phyloP scores from a whole-genome alignment of 306 rosid genomes.

The Dryas octopetala region DNA sequence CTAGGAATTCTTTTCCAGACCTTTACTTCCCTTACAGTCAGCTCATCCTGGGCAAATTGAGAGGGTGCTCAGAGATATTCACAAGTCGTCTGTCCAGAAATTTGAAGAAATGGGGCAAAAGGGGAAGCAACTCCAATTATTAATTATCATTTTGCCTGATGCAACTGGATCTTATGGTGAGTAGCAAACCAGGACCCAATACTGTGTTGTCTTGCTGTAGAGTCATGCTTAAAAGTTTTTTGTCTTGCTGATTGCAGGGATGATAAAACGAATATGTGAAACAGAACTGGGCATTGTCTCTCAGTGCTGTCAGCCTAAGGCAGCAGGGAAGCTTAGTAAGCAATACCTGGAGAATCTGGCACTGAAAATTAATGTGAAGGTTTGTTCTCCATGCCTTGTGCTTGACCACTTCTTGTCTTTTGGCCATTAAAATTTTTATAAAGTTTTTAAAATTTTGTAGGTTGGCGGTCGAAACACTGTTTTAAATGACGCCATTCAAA shows the following conservation, averaged over 20 bases:
- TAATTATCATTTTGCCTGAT: conserved; percentile 77
- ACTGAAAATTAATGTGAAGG: conserved; percentile 86
- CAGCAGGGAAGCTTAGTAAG: conserved; percentile 22
- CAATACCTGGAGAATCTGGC: conserved; percentile 80
- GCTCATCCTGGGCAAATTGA: conserved; percentile 35
- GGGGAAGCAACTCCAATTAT: conserved; percentile 40
- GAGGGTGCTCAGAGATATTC: conserved; percentile 34
- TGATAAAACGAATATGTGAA: conserved; percentile 71
- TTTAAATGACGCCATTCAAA: conserved; percentile 49
- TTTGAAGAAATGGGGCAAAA: conserved; percentile 5
- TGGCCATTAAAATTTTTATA: not conserved
- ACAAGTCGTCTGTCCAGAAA: conserved; percentile 17
- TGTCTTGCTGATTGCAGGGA: conserved; percentile 33
- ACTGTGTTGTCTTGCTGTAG: not conserved
- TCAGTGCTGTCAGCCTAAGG: conserved; percentile 65
- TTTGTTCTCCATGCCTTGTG: conserved; percentile 14
- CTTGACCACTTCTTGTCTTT: not conserved
- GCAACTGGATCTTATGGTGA: conserved; percentile 56
- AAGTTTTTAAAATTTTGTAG: conserved; percentile 28
- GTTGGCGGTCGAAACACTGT: conserved; percentile 73
- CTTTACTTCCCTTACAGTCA: conserved; percentile 34
- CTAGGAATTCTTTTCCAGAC: conserved; percentile 37
- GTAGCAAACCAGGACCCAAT: not conserved
- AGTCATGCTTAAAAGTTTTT: not conserved
- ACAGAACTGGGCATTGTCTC: conserved; percentile 81